Percentiles rank a stretch among this genome's conserved stretches.
These are phyloP conservation scores for Trichoderma koningii DNA, from an alignment of 2,329 filamentous ascomycete species.

Conservation along the genomic window DNA sequence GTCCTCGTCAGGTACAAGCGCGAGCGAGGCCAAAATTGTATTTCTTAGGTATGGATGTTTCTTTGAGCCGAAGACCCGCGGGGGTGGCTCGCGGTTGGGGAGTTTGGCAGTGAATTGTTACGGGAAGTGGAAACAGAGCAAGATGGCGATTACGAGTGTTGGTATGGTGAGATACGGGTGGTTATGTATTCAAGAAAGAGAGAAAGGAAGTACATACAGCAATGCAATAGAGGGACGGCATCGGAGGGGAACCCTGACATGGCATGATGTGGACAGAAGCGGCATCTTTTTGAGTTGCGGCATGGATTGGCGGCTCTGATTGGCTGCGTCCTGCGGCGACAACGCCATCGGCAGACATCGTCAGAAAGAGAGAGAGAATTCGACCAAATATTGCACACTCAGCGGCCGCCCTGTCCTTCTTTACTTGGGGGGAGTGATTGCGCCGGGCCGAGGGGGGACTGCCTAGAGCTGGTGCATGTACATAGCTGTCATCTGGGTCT, in stretches of 20 bases:
- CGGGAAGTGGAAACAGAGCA: background rate
- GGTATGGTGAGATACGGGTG: background rate
- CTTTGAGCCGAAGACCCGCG: too few species aligned
- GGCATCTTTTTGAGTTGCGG: slow-evolving; percentile 5
- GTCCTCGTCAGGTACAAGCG: slow-evolving; percentile 5
- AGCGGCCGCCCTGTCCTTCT: too few species aligned
- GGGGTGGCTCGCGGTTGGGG: too few species aligned
- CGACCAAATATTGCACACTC: too few species aligned
- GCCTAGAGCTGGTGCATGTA: background rate
- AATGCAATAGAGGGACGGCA: background rate
- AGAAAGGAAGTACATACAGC: too few species aligned
- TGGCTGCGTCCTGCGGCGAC: slow-evolving; percentile 5
- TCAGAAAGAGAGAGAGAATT: too few species aligned
- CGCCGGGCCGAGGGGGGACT: background rate
- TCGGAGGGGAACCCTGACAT: slow-evolving; percentile 11
- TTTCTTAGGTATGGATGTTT: too few species aligned
- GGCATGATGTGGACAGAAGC: slow-evolving; percentile 11
- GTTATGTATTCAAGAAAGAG: background rate
- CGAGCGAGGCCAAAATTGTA: background rate
- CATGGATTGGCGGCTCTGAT: slow-evolving; percentile 11
- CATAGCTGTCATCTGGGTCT: too few species aligned
- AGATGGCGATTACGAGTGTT: slow-evolving; percentile 2
- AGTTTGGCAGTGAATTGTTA: too few species aligned
- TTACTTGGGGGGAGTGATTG: background rate
- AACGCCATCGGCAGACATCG: background rate